These are phyloP conservation scores for Corniculantispora saksenae DNA, from an alignment of 2,329 filamentous ascomycete genomes.

Conservation along the genomic window DNA sequence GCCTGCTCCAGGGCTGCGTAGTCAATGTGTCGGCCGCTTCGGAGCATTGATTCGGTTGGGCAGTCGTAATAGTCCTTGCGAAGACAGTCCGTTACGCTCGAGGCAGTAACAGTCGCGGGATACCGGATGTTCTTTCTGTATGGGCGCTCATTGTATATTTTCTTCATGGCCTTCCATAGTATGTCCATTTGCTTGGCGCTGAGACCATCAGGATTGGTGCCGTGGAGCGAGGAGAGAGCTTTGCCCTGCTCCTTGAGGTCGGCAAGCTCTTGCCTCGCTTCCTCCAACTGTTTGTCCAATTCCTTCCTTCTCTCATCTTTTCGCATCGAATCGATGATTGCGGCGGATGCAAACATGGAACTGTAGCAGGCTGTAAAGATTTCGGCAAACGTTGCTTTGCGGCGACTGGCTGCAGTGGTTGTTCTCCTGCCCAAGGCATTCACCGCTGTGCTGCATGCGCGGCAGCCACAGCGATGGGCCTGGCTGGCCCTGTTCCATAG, in stretches of 20 bases:
- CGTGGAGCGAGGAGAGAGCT: slow-evolving; percentile 17
- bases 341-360: slow-evolving; percentile 65
- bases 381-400: slow-evolving; percentile 52
- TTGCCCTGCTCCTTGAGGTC: slow-evolving; percentile 37
- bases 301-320: slow-evolving; percentile 61
- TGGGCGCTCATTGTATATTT: slow-evolving; percentile 33
- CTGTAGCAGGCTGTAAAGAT: slow-evolving; percentile 68
- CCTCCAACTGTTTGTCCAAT: slow-evolving; percentile 62
- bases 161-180: slow-evolving; percentile 34
- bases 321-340: slow-evolving; percentile 59
- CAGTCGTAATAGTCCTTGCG: slow-evolving; percentile 33
- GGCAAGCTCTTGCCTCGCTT: slow-evolving; percentile 51
- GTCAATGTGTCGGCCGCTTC: slow-evolving; percentile 26
- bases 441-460: slow-evolving; percentile 56
- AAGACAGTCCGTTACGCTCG: slow-evolving; percentile 30
- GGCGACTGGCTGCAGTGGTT: slow-evolving; percentile 50
- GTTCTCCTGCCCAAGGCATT: slow-evolving; percentile 51
- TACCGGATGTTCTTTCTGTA: slow-evolving; percentile 39
- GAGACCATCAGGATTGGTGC: slow-evolving; percentile 24
- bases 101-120: slow-evolving; percentile 31
- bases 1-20: slow-evolving; percentile 34
- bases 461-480: slow-evolving; percentile 64
- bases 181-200: slow-evolving; percentile 32
- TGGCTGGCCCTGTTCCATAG: slow-evolving; percentile 68
- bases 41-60: slow-evolving; percentile 26